Base-by-base conservation (phyloP, 768 basidiomycete genomes). In the Calocybe cyanea region DNA sequence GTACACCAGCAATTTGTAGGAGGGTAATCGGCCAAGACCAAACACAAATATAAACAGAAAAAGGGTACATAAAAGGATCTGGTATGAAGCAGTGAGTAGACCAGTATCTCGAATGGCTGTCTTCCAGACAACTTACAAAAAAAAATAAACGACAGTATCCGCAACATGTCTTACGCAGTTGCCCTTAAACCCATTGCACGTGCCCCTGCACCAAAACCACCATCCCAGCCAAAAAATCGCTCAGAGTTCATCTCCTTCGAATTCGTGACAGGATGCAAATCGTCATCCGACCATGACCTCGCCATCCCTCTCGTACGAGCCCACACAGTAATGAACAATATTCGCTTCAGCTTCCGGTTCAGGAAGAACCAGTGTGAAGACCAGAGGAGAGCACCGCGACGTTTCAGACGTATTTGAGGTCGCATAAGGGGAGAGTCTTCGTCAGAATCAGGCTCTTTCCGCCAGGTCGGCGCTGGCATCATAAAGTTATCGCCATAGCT, bases 341-440 rank as follows among this genome's bases (percentile, higher is more conserved):
- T 81, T 17, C 94, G 83, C 70, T 94, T 96, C 67, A 83, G 70
- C 71, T 92, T 94, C 58, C 86, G 79, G 73, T 93, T 95, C 57
- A 92, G 72, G 71, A 98, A 95, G 74, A 98, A 97, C 85, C 92
- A 95, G 63, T 95, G 91, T 9, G 90, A 91, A 25, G 90, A 93
- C 94, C 94, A 98, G 6, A 97, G 74, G 46, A 97, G 69, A 3
- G 91, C 86, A 14, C 91, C 90, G 15, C 80, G 76, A 51, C 83
- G 78, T 58, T 76, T 79, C 43, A 77, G 57, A 25, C 71, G 74
- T 45, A 77, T 68, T 52, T 71, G 72, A 10, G 64, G 61, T 41
- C 61, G 63, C 59, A 58, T 70, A 69, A 61, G 56, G 20, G 66
- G 54, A 24, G 70, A 53, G 39, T 72, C 68, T 45, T 71, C 67